A percentile compares a stretch with the other conserved stretches of the same genome.
These are phyloP conservation scores for Pseudonitzschia delicatissima DNA, from an alignment of 108 stramenopile genomes.

Conservation along the genomic window DNA sequence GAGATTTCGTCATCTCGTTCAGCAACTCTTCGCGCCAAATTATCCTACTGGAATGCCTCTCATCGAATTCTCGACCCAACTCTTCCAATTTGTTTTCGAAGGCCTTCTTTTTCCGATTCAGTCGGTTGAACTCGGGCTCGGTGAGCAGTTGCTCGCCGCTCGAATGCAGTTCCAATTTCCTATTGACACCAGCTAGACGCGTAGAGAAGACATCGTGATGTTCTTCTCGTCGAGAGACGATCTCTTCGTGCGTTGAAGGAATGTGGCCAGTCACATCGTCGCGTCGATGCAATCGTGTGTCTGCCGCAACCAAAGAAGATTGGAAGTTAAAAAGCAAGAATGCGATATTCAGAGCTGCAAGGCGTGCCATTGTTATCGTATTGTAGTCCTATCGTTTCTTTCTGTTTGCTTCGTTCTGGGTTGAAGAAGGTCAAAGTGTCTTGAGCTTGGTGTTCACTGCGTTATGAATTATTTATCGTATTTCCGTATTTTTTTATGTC, in stretches of 20 bases:
- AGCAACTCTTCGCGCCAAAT: slow-evolving; percentile 20
- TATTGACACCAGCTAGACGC: slow-evolving; percentile 7
- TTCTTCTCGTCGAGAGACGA: slow-evolving; percentile 18
- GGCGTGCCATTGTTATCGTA: background rate
- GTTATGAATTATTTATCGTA: too few relatives aligned
- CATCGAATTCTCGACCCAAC: slow-evolving; percentile 24
- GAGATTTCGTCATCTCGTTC: slow-evolving; percentile 26
- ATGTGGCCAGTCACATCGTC: slow-evolving; percentile 38
- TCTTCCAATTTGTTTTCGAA: slow-evolving; percentile 33
- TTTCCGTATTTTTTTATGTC: too few relatives aligned
- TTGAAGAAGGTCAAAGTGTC: too few relatives aligned
- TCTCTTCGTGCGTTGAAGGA: slow-evolving; percentile 29
- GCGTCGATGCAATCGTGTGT: slow-evolving; percentile 10
- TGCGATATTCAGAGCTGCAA: background rate
- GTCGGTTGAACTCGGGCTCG: slow-evolving; percentile 6
- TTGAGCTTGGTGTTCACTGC: too few relatives aligned
- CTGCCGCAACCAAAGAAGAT: slow-evolving; percentile 1
- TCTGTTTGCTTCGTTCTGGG: too few relatives aligned
- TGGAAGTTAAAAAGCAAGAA: background rate
- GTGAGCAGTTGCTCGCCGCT: slow-evolving; percentile 16
- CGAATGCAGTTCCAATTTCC: slow-evolving; percentile 16
- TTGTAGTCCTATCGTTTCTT: too few relatives aligned
- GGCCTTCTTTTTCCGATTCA: slow-evolving; percentile 28
- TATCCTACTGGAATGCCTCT: slow-evolving; percentile 20
- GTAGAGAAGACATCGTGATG: slow-evolving; percentile 15